Conservation (phyloP, 129 eudicot species). For the Daucus carota region DH1_v3.0 NC_030384.2:47569501-47570000, state of each 20-base stretch:
- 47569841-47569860: not conserved
- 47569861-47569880: too few species aligned
- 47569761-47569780: not conserved
- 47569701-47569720: too few species aligned
- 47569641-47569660: not conserved
- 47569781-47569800: not conserved
- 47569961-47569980: not conserved
- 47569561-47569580: not conserved
- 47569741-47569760: too few species aligned
- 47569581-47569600: not conserved
- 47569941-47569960: not conserved
- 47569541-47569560: not conserved
- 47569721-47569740: too few species aligned
- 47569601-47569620: not conserved
- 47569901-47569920: not conserved
- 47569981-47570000: not conserved
- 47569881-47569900: too few species aligned
- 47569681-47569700: not conserved
- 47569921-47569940: constrained; percentile 3
- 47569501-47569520: constrained; percentile 30
- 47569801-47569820: not conserved
- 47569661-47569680: not conserved
- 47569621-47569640: not conserved
- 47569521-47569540: not conserved
- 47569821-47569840: not conserved